A percentile compares a stretch with the other conserved stretches of the same genome.
phyloP scores from a whole-genome alignment of 441 rosid species.

The Populus hybrid region DNA sequence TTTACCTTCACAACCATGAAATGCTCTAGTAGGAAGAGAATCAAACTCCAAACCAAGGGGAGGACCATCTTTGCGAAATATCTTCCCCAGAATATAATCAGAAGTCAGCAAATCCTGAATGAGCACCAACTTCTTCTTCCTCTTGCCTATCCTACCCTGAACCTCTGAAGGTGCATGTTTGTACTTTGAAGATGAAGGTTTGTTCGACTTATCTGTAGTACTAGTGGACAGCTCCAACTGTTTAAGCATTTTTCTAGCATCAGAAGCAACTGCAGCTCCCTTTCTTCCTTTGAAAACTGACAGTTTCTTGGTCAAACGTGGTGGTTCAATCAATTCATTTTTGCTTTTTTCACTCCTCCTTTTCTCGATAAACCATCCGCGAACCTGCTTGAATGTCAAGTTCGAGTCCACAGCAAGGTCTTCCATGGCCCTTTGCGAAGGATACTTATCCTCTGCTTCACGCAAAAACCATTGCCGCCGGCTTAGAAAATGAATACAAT shows the following conservation, averaged over 20 bases:
- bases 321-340: slow-evolving; percentile 11
- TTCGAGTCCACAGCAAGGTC: slow-evolving; percentile 50
- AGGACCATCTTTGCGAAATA: slow-evolving; percentile 92
- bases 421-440: slow-evolving; percentile 47
- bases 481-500: slow-evolving; percentile 13
- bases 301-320: slow-evolving; percentile 21
- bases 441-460: slow-evolving; percentile 61
- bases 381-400: slow-evolving; percentile 71
- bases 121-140: slow-evolving; percentile 22
- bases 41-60: slow-evolving; percentile 72
- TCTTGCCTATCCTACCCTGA: slow-evolving; percentile 21
- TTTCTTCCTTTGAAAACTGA: slow-evolving; percentile 20
- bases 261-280: slow-evolving; percentile 13
- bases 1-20: slow-evolving; percentile 38
- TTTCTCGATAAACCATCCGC: slow-evolving; percentile 71
- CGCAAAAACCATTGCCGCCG: slow-evolving; percentile 14
- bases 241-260: slow-evolving; percentile 21
- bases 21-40: slow-evolving; percentile 43
- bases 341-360: slow-evolving; percentile 55
- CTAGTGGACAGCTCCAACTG: slow-evolving; percentile 13
- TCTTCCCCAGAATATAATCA: slow-evolving; percentile 54
- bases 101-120: slow-evolving; percentile 59
- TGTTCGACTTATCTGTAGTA: slow-evolving; percentile 11
- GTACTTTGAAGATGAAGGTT: slow-evolving; percentile 25
- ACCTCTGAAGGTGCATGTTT: slow-evolving; percentile 17